Base-by-base conservation (phyloP, 2,329 filamentous ascomycete genomes). In the Cladosporium velox region DNA sequence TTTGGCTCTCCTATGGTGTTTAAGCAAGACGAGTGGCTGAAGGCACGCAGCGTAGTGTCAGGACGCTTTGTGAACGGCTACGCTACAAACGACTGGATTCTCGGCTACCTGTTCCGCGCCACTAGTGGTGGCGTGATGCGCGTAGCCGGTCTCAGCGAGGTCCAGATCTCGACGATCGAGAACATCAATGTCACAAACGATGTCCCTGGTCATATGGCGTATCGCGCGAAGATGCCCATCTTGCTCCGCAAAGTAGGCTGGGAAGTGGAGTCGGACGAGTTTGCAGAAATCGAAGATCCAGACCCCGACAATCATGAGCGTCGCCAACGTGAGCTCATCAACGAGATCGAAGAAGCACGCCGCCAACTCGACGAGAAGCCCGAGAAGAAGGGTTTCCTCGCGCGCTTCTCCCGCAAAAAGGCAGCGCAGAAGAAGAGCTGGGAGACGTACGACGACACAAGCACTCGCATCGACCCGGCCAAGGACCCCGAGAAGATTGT, bases 31-130 rank as follows among this genome's bases (percentile, higher is more conserved):
- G 95, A 99, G 69, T 98, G 91, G 72, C 78, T 93, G 28, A 90
- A 87, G 72, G 91, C 90, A 11, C 88, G 90, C 65, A 90, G 90
- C n/a, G 89, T 97, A 3, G 91, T 98, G 3, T 86, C 91, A 8
- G 95, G 95, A n/a, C 87, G 93, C 51, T 97, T 98, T 71, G 88
- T 99, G 70, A 99, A 97, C 74, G 95, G 92, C 18, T 99, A 93
- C 80, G 91, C 95, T 71, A 90, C 86, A 58, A 97, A 95, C 76
- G 95, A 99, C 80, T 99, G 95, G 95, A 98, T 99, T 73, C 80
- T 99, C 59, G 84, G 88, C 15, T 99, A 99, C 76, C 87, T 99
- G 1, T 99, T 99, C 84, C 91, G 95, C 15, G 87, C 97, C 51
- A 99, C 95, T 3, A 91, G 90, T 71, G 95, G 95, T 70, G 95